Conservation (phyloP, 23 red algal species). For the Gracilaria vermiculophylla region DNA sequence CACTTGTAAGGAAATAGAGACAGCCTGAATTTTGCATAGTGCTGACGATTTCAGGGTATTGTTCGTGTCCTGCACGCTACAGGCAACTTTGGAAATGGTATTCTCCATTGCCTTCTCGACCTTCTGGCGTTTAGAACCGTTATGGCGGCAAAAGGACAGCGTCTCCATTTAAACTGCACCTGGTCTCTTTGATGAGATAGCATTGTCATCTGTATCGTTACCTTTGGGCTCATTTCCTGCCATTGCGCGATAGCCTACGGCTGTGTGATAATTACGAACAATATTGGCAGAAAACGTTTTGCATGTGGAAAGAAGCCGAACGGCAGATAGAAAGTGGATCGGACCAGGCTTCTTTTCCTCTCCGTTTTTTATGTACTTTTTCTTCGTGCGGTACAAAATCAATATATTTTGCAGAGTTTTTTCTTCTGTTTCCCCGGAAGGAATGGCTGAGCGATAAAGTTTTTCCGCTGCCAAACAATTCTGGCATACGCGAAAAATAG, state of each 20-base stretch:
- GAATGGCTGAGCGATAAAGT: conserved; percentile 16
- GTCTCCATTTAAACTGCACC: background rate
- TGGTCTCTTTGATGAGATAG: too few species aligned
- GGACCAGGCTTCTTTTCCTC: too few species aligned
- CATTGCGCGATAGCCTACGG: background rate
- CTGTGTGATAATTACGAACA: too few species aligned
- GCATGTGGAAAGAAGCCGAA: too few species aligned
- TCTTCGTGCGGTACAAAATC: too few species aligned
- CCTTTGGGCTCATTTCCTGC: background rate
- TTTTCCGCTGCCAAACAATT: conserved; percentile 19
- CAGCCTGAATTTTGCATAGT: background rate
- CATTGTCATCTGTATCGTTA: background rate
- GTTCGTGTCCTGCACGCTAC: background rate
- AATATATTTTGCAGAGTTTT: too few species aligned
- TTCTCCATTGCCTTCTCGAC: background rate
- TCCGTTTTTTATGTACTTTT: too few species aligned
- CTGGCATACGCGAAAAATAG: background rate
- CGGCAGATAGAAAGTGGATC: too few species aligned
- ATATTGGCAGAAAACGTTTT: too few species aligned
- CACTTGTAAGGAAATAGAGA: background rate
- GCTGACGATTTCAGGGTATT: background rate
- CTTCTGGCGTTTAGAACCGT: conserved; percentile 8
- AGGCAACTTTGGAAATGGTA: background rate
- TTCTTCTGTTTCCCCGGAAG: conserved; percentile 17
- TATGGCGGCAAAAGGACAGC: background rate